A percentile compares a stretch with the other conserved stretches of the same genome.
phyloP scores from a whole-genome alignment of 116 monocot genomes.

The Papilionanthe hybrid region DNA sequence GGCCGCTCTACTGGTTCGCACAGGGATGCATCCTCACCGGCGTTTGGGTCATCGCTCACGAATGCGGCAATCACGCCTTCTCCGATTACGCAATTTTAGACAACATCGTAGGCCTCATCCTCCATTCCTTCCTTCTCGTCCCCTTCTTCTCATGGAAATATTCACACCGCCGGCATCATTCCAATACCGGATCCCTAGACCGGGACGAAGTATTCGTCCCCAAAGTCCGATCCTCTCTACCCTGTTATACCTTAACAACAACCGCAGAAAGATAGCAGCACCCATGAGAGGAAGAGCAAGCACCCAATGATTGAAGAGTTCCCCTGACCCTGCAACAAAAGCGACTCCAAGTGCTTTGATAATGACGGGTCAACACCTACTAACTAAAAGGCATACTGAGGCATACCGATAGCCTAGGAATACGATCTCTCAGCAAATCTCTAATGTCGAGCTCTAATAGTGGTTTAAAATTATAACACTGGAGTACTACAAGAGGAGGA shows the following conservation, averaged over 20 bases:
- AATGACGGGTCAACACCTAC: too few species aligned
- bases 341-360: too few species aligned
- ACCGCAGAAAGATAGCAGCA: too few species aligned
- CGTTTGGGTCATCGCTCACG: conserved; percentile 40
- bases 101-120: conserved; percentile 26
- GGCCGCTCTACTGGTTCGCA: conserved; percentile 27
- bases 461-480: too few species aligned
- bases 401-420: too few species aligned
- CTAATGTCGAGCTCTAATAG: too few species aligned
- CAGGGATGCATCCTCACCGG: conserved; percentile 33
- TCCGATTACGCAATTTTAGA: conserved; percentile 19
- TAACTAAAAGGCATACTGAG: too few species aligned
- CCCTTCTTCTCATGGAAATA: conserved; percentile 44
- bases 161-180: conserved; percentile 36
- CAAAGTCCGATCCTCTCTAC: conserved; percentile 16
- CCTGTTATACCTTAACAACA: conserved; percentile 34
- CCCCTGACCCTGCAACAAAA: too few species aligned
- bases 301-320: too few species aligned
- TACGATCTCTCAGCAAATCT: too few species aligned
- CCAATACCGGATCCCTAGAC: conserved; percentile 31
- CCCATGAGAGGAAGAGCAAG: too few species aligned
- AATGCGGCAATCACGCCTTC: conserved; percentile 46
- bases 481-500: too few species aligned
- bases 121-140: conserved; percentile 33
- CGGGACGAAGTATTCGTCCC: conserved; percentile 47